Conservation (phyloP, 176 grass and related monocot genomes). For the Raddia distichophylla region DNA sequence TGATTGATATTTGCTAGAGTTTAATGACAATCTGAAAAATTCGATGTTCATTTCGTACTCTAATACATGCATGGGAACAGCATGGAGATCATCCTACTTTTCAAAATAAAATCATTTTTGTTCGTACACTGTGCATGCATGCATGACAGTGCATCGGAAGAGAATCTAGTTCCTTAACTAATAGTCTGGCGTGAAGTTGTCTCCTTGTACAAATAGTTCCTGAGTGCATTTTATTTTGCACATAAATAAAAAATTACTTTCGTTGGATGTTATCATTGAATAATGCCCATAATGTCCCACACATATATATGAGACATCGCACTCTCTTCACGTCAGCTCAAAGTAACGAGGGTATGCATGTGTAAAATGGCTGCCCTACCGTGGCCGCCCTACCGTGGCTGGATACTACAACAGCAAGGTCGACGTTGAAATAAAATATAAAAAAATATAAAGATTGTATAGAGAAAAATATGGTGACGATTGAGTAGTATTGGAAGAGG, state of each 20-base stretch:
- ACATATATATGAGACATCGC: background rate
- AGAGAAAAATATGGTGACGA: too few species aligned
- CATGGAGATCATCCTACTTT: background rate
- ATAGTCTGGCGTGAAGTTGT: background rate
- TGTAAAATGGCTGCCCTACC: too few species aligned
- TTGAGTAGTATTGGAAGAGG: too few species aligned
- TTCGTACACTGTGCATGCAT: background rate
- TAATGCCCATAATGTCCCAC: background rate
- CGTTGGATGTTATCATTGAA: background rate
- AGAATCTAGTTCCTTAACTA: background rate
- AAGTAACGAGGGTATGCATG: background rate
- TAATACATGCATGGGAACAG: background rate
- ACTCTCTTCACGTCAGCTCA: background rate
- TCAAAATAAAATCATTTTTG: background rate
- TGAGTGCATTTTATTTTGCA: background rate
- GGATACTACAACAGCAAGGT: too few species aligned
- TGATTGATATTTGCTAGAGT: background rate
- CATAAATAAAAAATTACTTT: background rate
- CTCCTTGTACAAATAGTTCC: background rate
- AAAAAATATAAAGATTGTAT: too few species aligned
- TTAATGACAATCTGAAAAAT: background rate
- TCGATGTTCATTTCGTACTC: background rate
- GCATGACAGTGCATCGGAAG: background rate
- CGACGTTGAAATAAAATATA: too few species aligned
- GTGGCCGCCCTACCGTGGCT: too few species aligned